Base-by-base conservation (phyloP, 2,329 filamentous ascomycete genomes). In the Colletotrichum cuscutae region DNA sequence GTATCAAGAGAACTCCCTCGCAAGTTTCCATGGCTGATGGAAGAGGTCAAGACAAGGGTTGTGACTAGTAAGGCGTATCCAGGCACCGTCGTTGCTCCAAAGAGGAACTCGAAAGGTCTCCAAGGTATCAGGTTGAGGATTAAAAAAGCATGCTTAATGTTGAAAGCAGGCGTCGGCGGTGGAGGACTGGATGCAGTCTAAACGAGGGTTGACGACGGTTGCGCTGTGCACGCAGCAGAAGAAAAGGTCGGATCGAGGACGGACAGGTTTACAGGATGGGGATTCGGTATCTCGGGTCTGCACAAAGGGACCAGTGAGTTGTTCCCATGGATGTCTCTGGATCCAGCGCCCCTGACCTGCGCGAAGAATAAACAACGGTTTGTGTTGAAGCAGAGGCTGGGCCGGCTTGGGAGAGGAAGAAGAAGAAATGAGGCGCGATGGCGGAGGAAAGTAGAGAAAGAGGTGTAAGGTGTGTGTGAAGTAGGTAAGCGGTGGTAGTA, bases 1-100 rank as follows among this genome's bases (percentile, higher is more conserved):
- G 87, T 52, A 87, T 83, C 77, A 87, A 78, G 76, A 89, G 81
- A 72, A 84, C 77, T 35, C 87, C 87, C 74, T 88, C 86, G 77
- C 82, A 81, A 24, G 63, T 68, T 60, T 76, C 75, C 75, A 76
- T 76, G 49, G 57, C 49, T 63, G 37, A n/a, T 15, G 42, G 19
- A 22, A 49, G 19, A 46, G 26, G 35, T 13, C 12, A 28, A 32
- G 37, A 15, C 19, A 35, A 32, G 67, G 13, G 28, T 19, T 69
- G 30, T 35, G 12, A 60, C 11, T 24, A 19, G 13, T n/a, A 56
- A 26, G 61, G 56, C 32, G 67, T 24, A 35, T 53, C 42, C 42
- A 54, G 67, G 26, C 32, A 54, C n/a, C 32, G 32, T 58, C 8
- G 62, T 24, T 54, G 35, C 37, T 60, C 35, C 15, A 13, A 30